A percentile compares a stretch with the other conserved stretches of the same genome.
Conservation (phyloP, 1,139 yeast genomes). For the Hyphopichia burtonii region DNA sequence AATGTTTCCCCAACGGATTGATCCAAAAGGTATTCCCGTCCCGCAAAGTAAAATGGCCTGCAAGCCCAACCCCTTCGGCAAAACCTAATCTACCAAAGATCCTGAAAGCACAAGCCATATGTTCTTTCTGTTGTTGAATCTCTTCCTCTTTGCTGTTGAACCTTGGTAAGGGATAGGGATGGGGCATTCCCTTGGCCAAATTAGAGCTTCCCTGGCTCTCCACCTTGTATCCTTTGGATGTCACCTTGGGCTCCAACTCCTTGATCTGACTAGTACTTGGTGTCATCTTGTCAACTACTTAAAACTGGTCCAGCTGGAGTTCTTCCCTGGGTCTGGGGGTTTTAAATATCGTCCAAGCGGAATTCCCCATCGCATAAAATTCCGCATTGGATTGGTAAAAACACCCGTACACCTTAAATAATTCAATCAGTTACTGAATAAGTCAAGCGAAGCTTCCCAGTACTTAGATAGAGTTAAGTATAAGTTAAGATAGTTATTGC, state of each 20-base stretch:
- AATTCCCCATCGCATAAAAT: too few relatives aligned
- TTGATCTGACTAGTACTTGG: background rate
- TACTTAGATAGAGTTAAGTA: too few relatives aligned
- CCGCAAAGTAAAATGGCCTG: slow-evolving; percentile 79
- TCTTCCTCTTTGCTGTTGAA: slow-evolving; percentile 51
- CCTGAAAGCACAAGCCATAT: slow-evolving; percentile 82
- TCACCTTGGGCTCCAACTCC: background rate
- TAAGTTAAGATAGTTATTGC: too few relatives aligned
- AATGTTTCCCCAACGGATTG: slow-evolving; percentile 73
- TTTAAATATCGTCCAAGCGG: too few relatives aligned
- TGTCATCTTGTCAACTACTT: background rate
- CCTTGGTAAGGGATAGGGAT: slow-evolving; percentile 51
- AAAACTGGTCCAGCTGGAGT: too few relatives aligned
- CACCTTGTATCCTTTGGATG: slow-evolving; percentile 56
- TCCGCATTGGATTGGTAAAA: too few relatives aligned
- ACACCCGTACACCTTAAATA: too few relatives aligned
- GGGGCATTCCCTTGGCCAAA: slow-evolving; percentile 47
- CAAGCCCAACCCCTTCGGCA: slow-evolving; percentile 71
- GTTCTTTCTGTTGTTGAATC: slow-evolving; percentile 65
- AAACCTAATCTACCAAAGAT: slow-evolving; percentile 72
- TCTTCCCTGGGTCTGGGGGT: too few relatives aligned
- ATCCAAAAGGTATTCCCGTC: slow-evolving; percentile 81
- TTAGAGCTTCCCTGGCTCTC: slow-evolving; percentile 61
- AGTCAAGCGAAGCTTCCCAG: too few relatives aligned
- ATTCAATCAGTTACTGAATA: too few relatives aligned